Conservation (phyloP, 1,139 yeast species). For the Wickerhamomyces sp. region DNA sequence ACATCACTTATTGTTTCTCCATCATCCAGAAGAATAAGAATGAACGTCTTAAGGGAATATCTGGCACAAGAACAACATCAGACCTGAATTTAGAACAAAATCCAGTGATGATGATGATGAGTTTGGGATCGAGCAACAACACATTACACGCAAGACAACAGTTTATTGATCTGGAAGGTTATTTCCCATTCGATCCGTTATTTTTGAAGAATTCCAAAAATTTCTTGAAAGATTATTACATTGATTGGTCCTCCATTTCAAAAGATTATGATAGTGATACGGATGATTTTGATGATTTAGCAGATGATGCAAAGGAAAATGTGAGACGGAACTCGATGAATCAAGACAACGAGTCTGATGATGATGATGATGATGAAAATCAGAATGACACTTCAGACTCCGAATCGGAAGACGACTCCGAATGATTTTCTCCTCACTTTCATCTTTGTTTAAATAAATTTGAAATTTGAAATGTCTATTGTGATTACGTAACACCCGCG, state of each 20-base stretch:
- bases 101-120: too few species aligned
- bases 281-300: conserved; percentile 28
- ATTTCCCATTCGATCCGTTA: conserved; percentile 94
- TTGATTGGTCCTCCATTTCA: conserved; percentile 77
- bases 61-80: conserved; percentile 23
- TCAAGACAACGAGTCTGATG: not conserved
- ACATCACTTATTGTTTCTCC: conserved; percentile 89
- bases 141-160: conserved; percentile 53
- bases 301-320: conserved; percentile 31
- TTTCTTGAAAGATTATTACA: conserved; percentile 51
- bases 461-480: too few species aligned
- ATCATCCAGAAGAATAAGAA: conserved; percentile 84
- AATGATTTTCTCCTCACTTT: too few species aligned
- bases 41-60: conserved; percentile 35
- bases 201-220: conserved; percentile 59
- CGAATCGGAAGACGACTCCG: too few species aligned
- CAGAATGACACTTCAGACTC: not conserved
- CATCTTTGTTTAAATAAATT: too few species aligned
- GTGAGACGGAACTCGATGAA: conserved; percentile 26
- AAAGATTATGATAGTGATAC: conserved; percentile 57
- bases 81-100: conserved; percentile 3
- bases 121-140: too few species aligned
- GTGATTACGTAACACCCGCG: too few species aligned
- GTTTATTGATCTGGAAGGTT: conserved; percentile 82
- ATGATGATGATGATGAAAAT: not conserved